These are phyloP conservation scores for Leptodermis oblonga DNA, from an alignment of 257 asterid genomes.

Conservation along the genomic window DNA sequence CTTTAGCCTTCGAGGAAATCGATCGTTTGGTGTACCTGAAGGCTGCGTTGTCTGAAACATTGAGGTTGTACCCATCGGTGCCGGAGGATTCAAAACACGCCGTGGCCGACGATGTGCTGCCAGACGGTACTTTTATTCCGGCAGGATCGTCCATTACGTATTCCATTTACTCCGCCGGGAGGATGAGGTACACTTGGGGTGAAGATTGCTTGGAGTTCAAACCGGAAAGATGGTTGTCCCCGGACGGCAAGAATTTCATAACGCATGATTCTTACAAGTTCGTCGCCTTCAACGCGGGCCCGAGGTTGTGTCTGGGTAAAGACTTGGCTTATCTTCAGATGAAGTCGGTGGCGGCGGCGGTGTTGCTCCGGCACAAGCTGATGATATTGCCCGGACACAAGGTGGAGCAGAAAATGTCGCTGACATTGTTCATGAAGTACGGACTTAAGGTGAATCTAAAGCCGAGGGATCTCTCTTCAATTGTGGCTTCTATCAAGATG, in stretches of 20 bases:
- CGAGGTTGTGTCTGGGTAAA: constrained; percentile 53
- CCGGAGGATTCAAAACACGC: constrained; percentile 68
- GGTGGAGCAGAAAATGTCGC: constrained; percentile 62
- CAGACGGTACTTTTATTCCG: constrained; percentile 62
- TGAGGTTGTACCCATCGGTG: constrained; percentile 62
- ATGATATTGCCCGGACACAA: constrained; percentile 43
- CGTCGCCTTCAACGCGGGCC: constrained; percentile 58
- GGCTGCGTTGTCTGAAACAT: constrained; percentile 60
- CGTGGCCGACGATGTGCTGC: constrained; percentile 42
- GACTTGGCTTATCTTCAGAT: constrained; percentile 57
- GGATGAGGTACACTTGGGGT: constrained; percentile 64
- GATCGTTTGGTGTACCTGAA: constrained; percentile 50
- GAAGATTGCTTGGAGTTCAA: constrained; percentile 49
- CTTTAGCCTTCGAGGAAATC: constrained; percentile 56
- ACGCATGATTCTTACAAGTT: constrained; percentile 39
- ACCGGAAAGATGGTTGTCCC: constrained; percentile 66
- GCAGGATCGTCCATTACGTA: constrained; percentile 57
- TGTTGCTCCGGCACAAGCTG: constrained; percentile 49
- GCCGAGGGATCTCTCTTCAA: no score
- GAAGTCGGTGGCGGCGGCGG: constrained; percentile 58
- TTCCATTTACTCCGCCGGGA: constrained; percentile 54
- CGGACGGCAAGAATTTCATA: constrained; percentile 35
- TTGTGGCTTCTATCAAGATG: neutral
- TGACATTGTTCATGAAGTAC: constrained; percentile 60
- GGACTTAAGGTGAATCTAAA: constrained; percentile 49